Percentiles rank a stretch among this genome's conserved stretches.
Evolutionary conservation across 2,329 filamentous ascomycete species (phyloP).

Genomic region (Aureobasidium pullulans): DNA sequence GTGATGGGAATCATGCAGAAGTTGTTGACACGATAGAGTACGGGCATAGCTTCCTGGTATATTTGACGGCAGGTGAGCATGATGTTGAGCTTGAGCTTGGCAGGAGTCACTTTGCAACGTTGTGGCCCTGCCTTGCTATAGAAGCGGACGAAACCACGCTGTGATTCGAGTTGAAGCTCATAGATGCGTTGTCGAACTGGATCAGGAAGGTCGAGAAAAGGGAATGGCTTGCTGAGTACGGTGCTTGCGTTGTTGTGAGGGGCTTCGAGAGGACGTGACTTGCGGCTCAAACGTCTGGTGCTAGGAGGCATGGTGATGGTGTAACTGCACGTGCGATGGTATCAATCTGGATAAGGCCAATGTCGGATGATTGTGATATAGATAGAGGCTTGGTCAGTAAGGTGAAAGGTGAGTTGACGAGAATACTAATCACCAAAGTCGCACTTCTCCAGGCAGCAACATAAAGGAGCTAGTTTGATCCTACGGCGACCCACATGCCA

Average conservation of each 20-base stretch:
- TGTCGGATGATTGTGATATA: too few relatives aligned
- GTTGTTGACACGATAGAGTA: slow-evolving; percentile 1
- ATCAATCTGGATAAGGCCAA: too few relatives aligned
- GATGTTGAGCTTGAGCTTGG: background rate
- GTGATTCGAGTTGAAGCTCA: background rate
- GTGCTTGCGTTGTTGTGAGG: background rate
- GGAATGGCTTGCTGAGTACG: background rate
- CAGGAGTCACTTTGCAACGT: background rate
- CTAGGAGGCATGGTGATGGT: background rate
- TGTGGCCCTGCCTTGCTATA: background rate
- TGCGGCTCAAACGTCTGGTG: background rate
- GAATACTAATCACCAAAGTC: too few relatives aligned
- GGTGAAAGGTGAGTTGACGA: too few relatives aligned
- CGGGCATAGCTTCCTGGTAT: slow-evolving; percentile 1
- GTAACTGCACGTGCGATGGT: too few relatives aligned
- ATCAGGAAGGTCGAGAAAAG: background rate
- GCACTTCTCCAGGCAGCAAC: too few relatives aligned
- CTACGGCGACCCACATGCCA: background rate
- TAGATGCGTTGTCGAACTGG: slow-evolving; percentile 4
- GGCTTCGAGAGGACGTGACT: background rate
- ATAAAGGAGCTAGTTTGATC: background rate
- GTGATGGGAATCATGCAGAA: background rate
- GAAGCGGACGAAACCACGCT: background rate
- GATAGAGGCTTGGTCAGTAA: background rate
- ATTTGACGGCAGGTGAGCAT: slow-evolving; percentile 2